These are phyloP conservation scores for Colletotrichum trifolii DNA, from an alignment of 2,329 filamentous ascomycete species.

Conservation along the genomic window DNA sequence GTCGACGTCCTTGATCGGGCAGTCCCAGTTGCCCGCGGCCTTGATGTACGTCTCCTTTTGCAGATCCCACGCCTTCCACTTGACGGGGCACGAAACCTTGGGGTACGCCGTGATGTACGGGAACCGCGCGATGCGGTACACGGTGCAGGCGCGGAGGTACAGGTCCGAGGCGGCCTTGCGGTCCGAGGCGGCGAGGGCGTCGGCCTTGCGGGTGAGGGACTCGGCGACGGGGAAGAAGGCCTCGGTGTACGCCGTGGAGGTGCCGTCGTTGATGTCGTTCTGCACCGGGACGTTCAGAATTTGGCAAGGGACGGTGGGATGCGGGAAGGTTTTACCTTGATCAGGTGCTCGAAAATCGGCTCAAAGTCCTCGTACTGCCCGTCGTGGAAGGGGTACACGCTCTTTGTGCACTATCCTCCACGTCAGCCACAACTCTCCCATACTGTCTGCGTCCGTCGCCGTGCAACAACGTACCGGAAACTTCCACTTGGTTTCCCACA, in stretches of 20 bases:
- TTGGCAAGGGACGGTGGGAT: too few species aligned
- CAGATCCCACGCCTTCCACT: slow-evolving; percentile 72
- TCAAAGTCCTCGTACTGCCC: slow-evolving; percentile 74
- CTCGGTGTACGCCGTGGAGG: slow-evolving; percentile 72
- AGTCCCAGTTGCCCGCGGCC: slow-evolving; percentile 63
- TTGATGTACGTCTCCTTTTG: slow-evolving; percentile 74
- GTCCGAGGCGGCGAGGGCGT: slow-evolving; percentile 60
- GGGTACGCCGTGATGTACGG: slow-evolving; percentile 63
- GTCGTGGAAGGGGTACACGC: slow-evolving; percentile 82
- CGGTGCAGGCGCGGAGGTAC: slow-evolving; percentile 76
- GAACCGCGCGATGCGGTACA: slow-evolving; percentile 81
- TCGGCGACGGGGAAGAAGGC: slow-evolving; percentile 72
- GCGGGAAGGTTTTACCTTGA: slow-evolving; percentile 53
- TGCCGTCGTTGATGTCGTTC: slow-evolving; percentile 72
- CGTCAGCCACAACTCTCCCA: neutral
- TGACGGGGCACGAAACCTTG: slow-evolving; percentile 52
- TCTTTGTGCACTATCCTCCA: slow-evolving; percentile 61
- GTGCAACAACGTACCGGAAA: slow-evolving; percentile 61
- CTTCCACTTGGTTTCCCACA: slow-evolving; percentile 85
- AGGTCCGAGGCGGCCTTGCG: slow-evolving; percentile 66
- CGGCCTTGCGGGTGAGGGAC: slow-evolving; percentile 63
- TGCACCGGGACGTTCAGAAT: slow-evolving; percentile 37
- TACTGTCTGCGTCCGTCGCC: neutral
- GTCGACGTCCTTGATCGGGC: slow-evolving; percentile 69
- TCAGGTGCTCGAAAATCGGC: slow-evolving; percentile 73